Evolutionary conservation across 352 stramenopile species (phyloP), one percentile per base, ranked within the genome.

Genomic region (Phytophthora hybrid): DNA sequence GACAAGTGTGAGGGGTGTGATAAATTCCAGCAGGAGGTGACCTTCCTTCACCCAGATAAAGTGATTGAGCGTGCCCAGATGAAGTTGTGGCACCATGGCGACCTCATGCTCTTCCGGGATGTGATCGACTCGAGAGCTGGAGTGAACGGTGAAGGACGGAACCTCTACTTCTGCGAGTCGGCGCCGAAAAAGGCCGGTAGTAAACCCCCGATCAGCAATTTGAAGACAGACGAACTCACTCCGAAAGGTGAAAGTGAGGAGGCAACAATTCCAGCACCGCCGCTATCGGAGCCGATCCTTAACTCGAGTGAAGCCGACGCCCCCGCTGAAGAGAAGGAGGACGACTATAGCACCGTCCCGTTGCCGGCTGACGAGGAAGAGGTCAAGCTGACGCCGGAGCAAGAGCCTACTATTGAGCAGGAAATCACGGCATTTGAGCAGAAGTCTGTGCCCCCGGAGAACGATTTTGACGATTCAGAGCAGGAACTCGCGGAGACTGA

Each of bases 41-140:
- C 18, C 1, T 76, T 73, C 16, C 63, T 74, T 16, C 74, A 80
- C 52, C 69, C 70, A 3, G 69, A 80, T 55, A 69, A 69, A 2
- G 67, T 80, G 2, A 57, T 80, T 11, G 74, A 80, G 21, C 69
- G 74, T 5, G 52, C 70, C n/a, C 64, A 57, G 8, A 55, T n/a
- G 8, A 80, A 80, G 26, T 39, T 76, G 10, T 80, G 64, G 64
- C 52, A 78, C 37, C 55, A 78, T 6, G 74, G 74, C 6, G 74
- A 80, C 14, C 57, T 78, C 3, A 69, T 55, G 18, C 34, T 80
- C 7, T 58, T 80, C 18, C 65, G 70, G 31, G 64, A 37, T 23
- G 65, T 56, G 1, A 78, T 80, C 21, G 63, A 78, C 21, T 69
- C 57, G 3, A 41, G 31, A 8, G 51, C 44, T 1, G 64, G 69